These are phyloP conservation scores for Heritiera littoralis DNA, from an alignment of 345 rosid species.

Conservation along the genomic window DNA sequence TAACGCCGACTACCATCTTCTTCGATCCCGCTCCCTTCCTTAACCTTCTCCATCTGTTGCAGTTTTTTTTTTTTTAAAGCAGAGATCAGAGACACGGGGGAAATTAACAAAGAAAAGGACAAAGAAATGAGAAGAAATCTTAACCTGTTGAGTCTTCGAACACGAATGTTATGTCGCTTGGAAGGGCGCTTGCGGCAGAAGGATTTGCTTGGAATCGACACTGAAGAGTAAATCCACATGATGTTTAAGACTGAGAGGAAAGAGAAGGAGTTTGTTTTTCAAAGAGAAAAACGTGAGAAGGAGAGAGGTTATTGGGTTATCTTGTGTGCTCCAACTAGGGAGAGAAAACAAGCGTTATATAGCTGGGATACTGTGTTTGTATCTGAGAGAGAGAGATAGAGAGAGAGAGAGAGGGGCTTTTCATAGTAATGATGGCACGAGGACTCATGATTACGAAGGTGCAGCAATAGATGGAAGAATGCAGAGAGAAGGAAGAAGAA, in stretches of 20 bases:
- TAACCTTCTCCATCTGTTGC: constrained; percentile 39
- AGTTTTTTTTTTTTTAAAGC: background rate
- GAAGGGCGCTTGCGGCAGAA: constrained; percentile 18
- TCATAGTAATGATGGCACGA: constrained; percentile 62
- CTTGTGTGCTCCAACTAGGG: constrained; percentile 14
- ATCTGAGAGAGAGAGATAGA: constrained; percentile 31
- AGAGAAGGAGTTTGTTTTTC: background rate
- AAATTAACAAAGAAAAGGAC: constrained; percentile 7
- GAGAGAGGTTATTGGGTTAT: constrained; percentile 1
- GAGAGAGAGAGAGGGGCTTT: constrained; percentile 36
- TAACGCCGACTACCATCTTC: constrained; percentile 11
- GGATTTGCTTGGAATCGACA: constrained; percentile 5
- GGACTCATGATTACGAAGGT: constrained; percentile 69
- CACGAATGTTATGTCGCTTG: constrained; percentile 24
- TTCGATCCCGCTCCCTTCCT: constrained; percentile 26
- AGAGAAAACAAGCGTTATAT: constrained; percentile 28
- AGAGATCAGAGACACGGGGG: constrained; percentile 20
- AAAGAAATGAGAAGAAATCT: constrained; percentile 18
- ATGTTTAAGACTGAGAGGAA: constrained; percentile 19
- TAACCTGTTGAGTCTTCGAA: constrained; percentile 37
- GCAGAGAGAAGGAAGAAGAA: constrained; percentile 29
- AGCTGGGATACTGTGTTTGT: constrained; percentile 25
- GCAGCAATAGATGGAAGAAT: constrained; percentile 43
- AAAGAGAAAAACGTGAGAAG: background rate
- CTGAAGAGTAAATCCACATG: constrained; percentile 38